Evolutionary conservation across 2,329 filamentous ascomycete genomes (phyloP).

Genomic region (Colletotrichum agaves): DNA sequence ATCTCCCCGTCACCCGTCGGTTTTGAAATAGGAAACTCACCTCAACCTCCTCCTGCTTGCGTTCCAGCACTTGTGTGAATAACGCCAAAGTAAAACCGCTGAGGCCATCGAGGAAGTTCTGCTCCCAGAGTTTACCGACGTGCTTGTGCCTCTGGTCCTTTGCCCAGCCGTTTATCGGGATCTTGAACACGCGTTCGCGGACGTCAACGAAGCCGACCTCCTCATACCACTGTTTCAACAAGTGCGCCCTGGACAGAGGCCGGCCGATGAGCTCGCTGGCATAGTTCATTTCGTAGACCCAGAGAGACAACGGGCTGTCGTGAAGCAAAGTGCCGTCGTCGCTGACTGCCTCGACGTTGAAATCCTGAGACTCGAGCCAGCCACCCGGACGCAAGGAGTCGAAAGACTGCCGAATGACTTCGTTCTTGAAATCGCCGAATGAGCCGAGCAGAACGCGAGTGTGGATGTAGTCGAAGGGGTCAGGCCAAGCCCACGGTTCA

Average conservation of each 20-base stretch:
- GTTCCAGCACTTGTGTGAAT: slow-evolving; percentile 53
- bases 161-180: slow-evolving; percentile 66
- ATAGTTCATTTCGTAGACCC: slow-evolving; percentile 52
- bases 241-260: slow-evolving; percentile 48
- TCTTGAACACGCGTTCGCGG: slow-evolving; percentile 61
- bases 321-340: slow-evolving; percentile 58
- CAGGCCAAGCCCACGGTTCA: slow-evolving; percentile 62
- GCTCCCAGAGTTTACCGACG: slow-evolving; percentile 58
- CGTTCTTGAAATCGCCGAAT: slow-evolving; percentile 58
- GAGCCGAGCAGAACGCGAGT: slow-evolving; percentile 60
- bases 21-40: slow-evolving; percentile 44
- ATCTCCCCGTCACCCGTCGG: slow-evolving; percentile 7
- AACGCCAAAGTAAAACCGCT: slow-evolving; percentile 56
- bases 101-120: slow-evolving; percentile 55
- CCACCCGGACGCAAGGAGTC: slow-evolving; percentile 61
- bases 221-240: slow-evolving; percentile 51
- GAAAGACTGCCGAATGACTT: slow-evolving; percentile 64
- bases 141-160: slow-evolving; percentile 56
- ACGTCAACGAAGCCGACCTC: slow-evolving; percentile 67
- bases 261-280: slow-evolving; percentile 52
- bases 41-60: slow-evolving; percentile 60
- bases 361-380: slow-evolving; percentile 66
- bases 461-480: slow-evolving; percentile 67
- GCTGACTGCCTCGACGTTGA: slow-evolving; percentile 49
- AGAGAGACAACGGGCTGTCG: slow-evolving; percentile 51